Conservation (phyloP, 2,329 filamentous ascomycete species). For the Pseudogymnoascus sp. region DNA sequence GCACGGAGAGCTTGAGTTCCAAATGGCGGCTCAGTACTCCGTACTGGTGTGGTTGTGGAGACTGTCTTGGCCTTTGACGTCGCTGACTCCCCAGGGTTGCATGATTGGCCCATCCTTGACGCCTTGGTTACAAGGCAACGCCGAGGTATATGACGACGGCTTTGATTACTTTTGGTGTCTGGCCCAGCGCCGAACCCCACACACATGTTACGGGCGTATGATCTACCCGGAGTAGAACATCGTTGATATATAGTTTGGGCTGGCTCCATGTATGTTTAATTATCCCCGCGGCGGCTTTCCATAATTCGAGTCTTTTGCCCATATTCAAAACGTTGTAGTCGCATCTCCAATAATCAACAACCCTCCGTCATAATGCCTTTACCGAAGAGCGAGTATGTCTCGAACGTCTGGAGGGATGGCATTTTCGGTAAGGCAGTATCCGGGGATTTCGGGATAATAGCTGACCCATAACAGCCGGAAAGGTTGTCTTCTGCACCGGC, state of each 20-base stretch:
- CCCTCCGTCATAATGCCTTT: constrained; percentile 51
- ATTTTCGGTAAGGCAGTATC: constrained; percentile 62
- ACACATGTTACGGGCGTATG: constrained; percentile 6
- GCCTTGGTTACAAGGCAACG: background rate
- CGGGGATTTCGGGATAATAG: background rate
- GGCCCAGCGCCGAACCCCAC: constrained; percentile 3
- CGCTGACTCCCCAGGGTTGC: constrained; percentile 7
- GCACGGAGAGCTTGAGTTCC: background rate
- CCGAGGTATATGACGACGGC: constrained; percentile 1
- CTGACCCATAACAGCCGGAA: constrained; percentile 54
- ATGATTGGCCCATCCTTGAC: background rate
- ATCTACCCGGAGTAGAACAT: background rate
- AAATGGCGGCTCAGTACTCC: constrained; percentile 8
- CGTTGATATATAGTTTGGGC: background rate
- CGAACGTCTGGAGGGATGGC: constrained; percentile 77
- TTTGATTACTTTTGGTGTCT: constrained; percentile 1
- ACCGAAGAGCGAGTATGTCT: constrained; percentile 69
- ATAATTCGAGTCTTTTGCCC: background rate
- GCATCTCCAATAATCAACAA: background rate
- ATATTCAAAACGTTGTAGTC: background rate
- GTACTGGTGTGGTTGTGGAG: constrained; percentile 6
- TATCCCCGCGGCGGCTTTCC: background rate
- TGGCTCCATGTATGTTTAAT: constrained; percentile 3
- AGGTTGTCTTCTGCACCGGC: constrained; percentile 91
- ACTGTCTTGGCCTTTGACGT: background rate